Evolutionary conservation across 352 stramenopile species (phyloP).

Genomic region (Phytophthora parvispora): DNA sequence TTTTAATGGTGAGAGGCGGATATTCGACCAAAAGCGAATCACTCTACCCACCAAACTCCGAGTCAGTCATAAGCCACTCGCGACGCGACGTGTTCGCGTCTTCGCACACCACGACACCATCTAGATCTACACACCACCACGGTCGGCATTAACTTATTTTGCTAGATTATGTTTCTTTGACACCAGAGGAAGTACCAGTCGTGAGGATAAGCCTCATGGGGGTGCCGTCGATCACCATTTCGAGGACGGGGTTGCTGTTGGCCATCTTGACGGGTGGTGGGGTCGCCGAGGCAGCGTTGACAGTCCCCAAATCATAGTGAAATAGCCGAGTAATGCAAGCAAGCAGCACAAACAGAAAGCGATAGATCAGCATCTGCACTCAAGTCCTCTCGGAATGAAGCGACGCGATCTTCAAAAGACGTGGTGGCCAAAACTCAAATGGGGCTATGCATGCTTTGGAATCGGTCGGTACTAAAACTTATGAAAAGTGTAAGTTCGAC

Average conservation of each 20-base stretch:
- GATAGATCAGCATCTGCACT: conserved; percentile 1
- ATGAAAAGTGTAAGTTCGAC: background rate
- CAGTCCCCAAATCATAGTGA: background rate
- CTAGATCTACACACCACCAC: conserved; percentile 37
- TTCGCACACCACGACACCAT: conserved; percentile 32
- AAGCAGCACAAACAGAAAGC: background rate
- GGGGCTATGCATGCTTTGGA: no score
- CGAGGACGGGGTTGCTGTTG: conserved; percentile 32
- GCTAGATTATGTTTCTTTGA: background rate
- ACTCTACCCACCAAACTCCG: conserved; percentile 25
- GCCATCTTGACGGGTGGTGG: conserved; percentile 26
- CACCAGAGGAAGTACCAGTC: conserved; percentile 14
- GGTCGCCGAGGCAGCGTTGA: background rate
- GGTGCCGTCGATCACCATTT: conserved; percentile 19
- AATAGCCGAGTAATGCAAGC: background rate
- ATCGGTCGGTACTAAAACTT: background rate
- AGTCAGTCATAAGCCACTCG: conserved; percentile 35
- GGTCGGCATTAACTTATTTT: conserved; percentile 5
- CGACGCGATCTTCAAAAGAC: conserved; percentile 21
- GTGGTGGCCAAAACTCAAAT: background rate
- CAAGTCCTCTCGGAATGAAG: conserved; percentile 1
- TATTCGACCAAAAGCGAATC: background rate
- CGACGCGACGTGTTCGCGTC: conserved; percentile 26
- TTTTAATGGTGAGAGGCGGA: background rate
- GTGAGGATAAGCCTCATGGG: conserved; percentile 25